Evolutionary conservation across 2,329 filamentous ascomycete genomes (phyloP).

Genomic region (Arthrobotrys sinensis): DNA sequence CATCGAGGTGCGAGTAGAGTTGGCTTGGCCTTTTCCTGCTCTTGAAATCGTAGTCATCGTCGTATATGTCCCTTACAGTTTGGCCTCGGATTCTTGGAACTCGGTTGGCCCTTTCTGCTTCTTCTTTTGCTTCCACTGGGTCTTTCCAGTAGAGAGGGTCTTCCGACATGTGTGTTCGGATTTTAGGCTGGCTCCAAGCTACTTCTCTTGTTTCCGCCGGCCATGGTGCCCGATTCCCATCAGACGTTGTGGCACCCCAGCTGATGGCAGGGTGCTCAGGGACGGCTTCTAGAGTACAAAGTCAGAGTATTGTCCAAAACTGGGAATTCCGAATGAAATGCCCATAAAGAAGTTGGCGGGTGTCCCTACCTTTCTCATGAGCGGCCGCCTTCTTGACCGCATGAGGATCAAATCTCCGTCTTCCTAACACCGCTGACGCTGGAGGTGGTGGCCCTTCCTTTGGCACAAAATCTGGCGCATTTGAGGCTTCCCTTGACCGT

Average conservation of each 20-base stretch:
- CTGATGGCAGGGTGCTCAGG: not conserved
- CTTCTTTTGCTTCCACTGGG: not conserved
- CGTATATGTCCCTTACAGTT: not conserved
- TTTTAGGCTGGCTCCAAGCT: not conserved
- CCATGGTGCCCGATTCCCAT: not conserved
- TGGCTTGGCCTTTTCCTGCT: not conserved
- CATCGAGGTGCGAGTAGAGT: constrained; percentile 13
- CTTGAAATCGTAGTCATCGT: not conserved
- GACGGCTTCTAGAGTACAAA: not conserved
- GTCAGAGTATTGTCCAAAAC: not conserved
- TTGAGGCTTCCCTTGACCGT: too few relatives aligned
- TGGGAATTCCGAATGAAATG: too few relatives aligned
- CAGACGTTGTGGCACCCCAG: not conserved
- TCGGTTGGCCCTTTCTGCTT: not conserved
- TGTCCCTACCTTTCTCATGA: too few relatives aligned
- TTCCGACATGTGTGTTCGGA: not conserved
- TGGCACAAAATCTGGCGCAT: too few relatives aligned
- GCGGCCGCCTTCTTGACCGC: not conserved
- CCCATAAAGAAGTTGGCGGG: too few relatives aligned
- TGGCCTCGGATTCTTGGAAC: not conserved
- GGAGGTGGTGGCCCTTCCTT: not conserved
- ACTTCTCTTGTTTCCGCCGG: not conserved
- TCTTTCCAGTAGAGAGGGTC: not conserved
- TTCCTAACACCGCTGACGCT: constrained; percentile 9
- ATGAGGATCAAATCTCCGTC: not conserved